Base-by-base conservation (phyloP, 768 basidiomycete species). In the Lentinula raphanica region DNA sequence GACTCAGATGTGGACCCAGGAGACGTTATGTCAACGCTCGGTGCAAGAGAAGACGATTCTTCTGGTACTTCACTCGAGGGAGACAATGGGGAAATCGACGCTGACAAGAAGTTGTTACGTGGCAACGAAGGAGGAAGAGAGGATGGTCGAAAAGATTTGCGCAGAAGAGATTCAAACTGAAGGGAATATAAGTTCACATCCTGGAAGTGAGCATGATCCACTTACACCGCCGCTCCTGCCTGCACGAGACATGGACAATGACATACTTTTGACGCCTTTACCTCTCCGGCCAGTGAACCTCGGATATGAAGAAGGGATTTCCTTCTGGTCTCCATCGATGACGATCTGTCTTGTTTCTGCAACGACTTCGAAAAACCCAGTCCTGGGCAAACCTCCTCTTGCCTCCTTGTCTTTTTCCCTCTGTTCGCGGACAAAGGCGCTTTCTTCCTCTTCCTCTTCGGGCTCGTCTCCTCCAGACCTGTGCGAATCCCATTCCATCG, bases 251-350 rank as follows among this genome's bases (percentile, higher is more conserved):
- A 57, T 32, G n/a, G 44, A 45, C 1, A 46, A 21, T 1, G 53
- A 56, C 54, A 45, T 42, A 25, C 54, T 56, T 25, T 56, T 56
- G n/a, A 36, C 32, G 13, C 56, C 31, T 38, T 36, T 46, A 45
- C 55, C 42, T 11, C 28, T 28, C 27, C 55, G 40, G 25, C 45
- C 46, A 29, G 40, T 44, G 23, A 48, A 57, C 23, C 56, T 58
- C 11, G 79, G 80, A 69, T 80, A 80, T 1, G 81, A 80, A n/a
- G 78, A 79, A 35, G 80, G 80, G 31, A 80, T 70, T 39, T 74
- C 73, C 57, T 72, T 72, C 61, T 70, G 71, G 11, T 69, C 71
- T 49, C 74, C 79, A 60, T 78, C 77, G 60, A 82, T 81, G 49
- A 82, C 68, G 2, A 74, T 79, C 59, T 72, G 72, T n/a, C 72